These are phyloP conservation scores for Misopates orontium DNA, from an alignment of 257 asterid species.

Conservation along the genomic window DNA sequence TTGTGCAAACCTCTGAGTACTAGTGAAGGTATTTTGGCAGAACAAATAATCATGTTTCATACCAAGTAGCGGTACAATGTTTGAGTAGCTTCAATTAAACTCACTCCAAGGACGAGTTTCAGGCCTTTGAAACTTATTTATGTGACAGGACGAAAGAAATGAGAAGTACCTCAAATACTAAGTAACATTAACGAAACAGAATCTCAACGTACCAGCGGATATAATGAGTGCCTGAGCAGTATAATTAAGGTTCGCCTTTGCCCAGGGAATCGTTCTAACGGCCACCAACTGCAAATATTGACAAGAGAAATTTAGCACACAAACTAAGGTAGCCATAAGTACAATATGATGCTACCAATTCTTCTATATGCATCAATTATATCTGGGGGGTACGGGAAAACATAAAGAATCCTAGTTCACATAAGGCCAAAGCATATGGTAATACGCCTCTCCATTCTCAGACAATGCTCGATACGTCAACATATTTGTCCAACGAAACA, in stretches of 20 bases:
- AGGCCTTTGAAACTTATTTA: background rate
- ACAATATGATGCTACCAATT: background rate
- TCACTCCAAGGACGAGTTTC: background rate
- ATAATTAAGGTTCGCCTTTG: conserved; percentile 79
- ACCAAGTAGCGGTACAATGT: background rate
- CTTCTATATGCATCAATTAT: no score
- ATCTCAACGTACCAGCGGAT: conserved; percentile 57
- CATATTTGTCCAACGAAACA: no score
- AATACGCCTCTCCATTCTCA: no score
- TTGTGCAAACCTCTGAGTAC: no score
- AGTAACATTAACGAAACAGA: background rate
- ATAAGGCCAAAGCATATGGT: no score
- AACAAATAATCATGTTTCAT: background rate
- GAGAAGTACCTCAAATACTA: no score
- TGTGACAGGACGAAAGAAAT: background rate
- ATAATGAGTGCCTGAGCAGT: conserved; percentile 83
- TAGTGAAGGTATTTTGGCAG: no score
- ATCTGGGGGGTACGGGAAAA: no score
- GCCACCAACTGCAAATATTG: conserved; percentile 55
- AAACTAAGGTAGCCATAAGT: background rate
- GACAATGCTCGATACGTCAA: no score
- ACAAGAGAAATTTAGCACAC: background rate
- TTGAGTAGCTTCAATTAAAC: background rate
- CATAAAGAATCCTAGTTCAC: no score
- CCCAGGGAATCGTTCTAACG: conserved; percentile 76